Evolutionary conservation across 1,284 basidiomycete species (phyloP).

Genomic region (Exobasidium rhododendri): DNA sequence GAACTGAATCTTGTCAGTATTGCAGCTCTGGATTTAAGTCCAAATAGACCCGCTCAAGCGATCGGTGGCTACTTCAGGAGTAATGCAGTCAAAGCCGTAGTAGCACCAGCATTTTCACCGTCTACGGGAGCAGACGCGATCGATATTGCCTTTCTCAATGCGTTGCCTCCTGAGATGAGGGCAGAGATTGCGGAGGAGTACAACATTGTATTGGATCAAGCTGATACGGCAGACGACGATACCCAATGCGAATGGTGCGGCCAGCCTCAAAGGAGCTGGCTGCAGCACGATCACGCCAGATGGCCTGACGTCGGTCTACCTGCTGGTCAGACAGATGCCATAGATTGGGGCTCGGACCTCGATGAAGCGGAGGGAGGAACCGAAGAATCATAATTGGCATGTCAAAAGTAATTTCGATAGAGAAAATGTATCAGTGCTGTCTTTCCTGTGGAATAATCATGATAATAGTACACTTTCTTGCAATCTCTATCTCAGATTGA

Average conservation of each 20-base stretch:
- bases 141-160: slow-evolving; percentile 26
- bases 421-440: background rate
- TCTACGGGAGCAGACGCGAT: slow-evolving; percentile 12
- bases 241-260: slow-evolving; percentile 23
- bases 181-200: slow-evolving; percentile 35
- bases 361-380: background rate
- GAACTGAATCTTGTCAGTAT: slow-evolving; percentile 44
- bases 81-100: background rate
- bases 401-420: background rate
- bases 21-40: slow-evolving; percentile 36
- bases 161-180: slow-evolving; percentile 30
- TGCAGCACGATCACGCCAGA: slow-evolving; percentile 44
- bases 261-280: slow-evolving; percentile 29
- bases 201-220: slow-evolving; percentile 15
- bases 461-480: too few relatives aligned
- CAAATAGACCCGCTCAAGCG: slow-evolving; percentile 24
- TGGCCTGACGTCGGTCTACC: slow-evolving; percentile 33
- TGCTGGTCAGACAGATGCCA: background rate
- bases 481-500: background rate
- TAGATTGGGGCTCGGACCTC: background rate
- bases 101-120: background rate
- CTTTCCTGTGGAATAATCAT: too few relatives aligned
- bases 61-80: slow-evolving; percentile 27
- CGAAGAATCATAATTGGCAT: background rate
- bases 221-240: background rate